Conservation (phyloP, 164 flowering plant species). For the Annona cherimola region DNA sequence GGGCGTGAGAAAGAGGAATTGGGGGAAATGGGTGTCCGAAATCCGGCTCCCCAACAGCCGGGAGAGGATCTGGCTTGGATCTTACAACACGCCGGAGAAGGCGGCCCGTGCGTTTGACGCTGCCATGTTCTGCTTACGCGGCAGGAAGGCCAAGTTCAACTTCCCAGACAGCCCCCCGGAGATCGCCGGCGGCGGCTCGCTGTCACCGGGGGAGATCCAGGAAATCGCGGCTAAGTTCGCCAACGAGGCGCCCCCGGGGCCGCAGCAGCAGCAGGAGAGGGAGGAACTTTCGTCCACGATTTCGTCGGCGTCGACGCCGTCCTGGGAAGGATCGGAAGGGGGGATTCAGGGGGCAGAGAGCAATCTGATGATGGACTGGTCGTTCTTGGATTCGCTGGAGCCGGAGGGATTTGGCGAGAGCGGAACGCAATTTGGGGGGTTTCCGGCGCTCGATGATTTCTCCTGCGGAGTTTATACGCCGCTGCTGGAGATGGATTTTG, state of each 20-base stretch:
- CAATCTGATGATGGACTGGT: constrained; percentile 17
- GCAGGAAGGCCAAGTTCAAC: constrained; percentile 58
- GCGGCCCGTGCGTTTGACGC: constrained; percentile 96
- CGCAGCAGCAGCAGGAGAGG: not conserved
- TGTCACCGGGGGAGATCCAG: constrained; percentile 53
- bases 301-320: not conserved
- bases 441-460: constrained; percentile 36
- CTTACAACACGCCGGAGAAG: constrained; percentile 72
- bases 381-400: constrained; percentile 18
- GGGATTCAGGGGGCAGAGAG: constrained; percentile 15
- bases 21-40: constrained; percentile 94
- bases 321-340: constrained; percentile 8
- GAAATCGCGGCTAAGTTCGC: constrained; percentile 58
- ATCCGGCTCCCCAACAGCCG: constrained; percentile 79
- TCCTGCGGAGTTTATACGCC: constrained; percentile 12
- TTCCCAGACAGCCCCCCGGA: constrained; percentile 74
- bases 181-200: constrained; percentile 33
- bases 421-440: constrained; percentile 19
- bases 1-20: constrained; percentile 79
- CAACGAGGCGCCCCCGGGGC: constrained; percentile 21
- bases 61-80: constrained; percentile 83
- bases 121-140: constrained; percentile 76
- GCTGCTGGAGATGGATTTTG: constrained; percentile 18
- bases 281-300: not conserved
- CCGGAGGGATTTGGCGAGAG: constrained; percentile 22